Base-by-base conservation (phyloP, 2,329 filamentous ascomycete species). In the Aureobasidium sp. region DNA sequence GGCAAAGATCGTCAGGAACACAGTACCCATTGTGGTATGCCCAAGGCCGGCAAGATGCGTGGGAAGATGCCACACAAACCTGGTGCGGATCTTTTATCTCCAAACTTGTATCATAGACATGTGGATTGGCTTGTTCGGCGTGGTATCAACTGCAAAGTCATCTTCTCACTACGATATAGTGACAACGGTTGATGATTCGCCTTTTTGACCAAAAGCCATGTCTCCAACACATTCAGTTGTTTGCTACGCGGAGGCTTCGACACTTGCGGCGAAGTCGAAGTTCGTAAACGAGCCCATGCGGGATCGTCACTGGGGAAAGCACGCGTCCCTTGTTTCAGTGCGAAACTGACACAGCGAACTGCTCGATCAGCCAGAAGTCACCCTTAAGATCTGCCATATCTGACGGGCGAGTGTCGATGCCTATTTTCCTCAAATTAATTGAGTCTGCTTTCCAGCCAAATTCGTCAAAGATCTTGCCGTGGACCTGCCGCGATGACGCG, bases 1-100 rank as follows among this genome's bases (percentile, higher is more conserved):
- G 37, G 53, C 29, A 37, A 57, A 57, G 53, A 57, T 57, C 53
- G 31, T 7, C 53, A 57, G 53, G 53, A 35, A 57, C 53, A 57
- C 53, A 46, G 53, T 15, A 27, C 38, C 50, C 53, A 46, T 15
- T 10, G 8, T 37, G 53, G 17, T 45, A 7, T 40, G 10, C 29
- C n/a, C 53, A 46, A 40, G 38, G 23, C 23, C 53, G 40, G 53
- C 53, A 57, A 25, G 53, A 57, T 57, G 29, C 29, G 40, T 35
- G 23, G 13, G 9, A 35, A 35, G 9, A 45, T 27, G 17, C 21
- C 15, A 29, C 17, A 40, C 21, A 31, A 31, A 27, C 47, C 47
- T 38, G 47, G 47, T 19, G 33, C 19, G 5, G 13, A 51, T 31
- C 35, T 31, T 29, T 6, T 6, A 31, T 54, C 8, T 31, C 25